phyloP scores from a whole-genome alignment of 179 eudicot genomes.

The Pouteria campechiana region DNA sequence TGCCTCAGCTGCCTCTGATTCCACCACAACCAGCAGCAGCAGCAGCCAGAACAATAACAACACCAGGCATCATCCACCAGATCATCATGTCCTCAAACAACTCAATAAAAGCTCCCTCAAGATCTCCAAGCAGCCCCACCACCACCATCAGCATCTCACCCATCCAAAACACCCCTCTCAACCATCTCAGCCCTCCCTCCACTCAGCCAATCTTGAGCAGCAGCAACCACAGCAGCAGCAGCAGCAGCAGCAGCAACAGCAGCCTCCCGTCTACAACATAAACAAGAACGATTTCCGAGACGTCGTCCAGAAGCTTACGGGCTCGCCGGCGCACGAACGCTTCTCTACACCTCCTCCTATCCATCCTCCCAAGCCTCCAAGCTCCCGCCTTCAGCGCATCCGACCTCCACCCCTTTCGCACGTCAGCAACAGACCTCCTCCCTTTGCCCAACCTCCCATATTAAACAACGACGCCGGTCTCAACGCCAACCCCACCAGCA shows the following conservation, averaged over 20 bases:
- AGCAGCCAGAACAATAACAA: not conserved
- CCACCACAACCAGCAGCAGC: slow-evolving; percentile 2
- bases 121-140: slow-evolving; percentile 39
- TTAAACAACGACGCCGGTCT: slow-evolving; percentile 6
- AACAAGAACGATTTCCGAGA: slow-evolving; percentile 77
- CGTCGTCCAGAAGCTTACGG: slow-evolving; percentile 80
- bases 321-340: slow-evolving; percentile 60
- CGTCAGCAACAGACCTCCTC: slow-evolving; percentile 38
- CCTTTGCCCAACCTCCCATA: no score
- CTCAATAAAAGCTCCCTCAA: slow-evolving; percentile 53
- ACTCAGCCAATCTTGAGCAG: not conserved
- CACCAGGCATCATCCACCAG: slow-evolving; percentile 21
- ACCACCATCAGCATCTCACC: slow-evolving; percentile 5
- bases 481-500: not conserved
- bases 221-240: slow-evolving; percentile 4
- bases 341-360: slow-evolving; percentile 21
- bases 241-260: slow-evolving; percentile 26
- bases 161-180: slow-evolving; percentile 8
- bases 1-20: slow-evolving; percentile 13
- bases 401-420: slow-evolving; percentile 82
- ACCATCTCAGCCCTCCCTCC: slow-evolving; percentile 1
- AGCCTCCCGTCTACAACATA: slow-evolving; percentile 87
- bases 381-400: slow-evolving; percentile 72
- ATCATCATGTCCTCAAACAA: no score
- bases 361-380: slow-evolving; percentile 42